Conservation (phyloP, 257 asterid genomes). For the Nyctanthes arbortristis region DNA sequence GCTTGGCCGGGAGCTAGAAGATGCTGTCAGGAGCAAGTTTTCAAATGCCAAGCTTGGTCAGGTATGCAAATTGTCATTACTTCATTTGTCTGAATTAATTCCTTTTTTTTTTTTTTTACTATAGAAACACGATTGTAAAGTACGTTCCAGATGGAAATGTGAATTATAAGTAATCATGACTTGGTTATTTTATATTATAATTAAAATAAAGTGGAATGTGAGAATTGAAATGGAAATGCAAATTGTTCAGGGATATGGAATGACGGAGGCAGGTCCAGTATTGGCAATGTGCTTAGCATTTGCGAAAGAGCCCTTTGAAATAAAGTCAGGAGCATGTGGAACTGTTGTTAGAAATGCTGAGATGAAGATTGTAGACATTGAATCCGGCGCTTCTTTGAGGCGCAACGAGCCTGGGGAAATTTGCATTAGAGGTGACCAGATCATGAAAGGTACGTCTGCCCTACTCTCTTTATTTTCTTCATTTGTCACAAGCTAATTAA, state of each 20-base stretch:
- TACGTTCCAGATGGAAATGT: too few species aligned
- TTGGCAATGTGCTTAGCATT: slow-evolving; percentile 89
- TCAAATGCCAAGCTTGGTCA: slow-evolving; percentile 89
- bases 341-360: slow-evolving; percentile 90
- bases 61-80: slow-evolving; percentile 36
- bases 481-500: not conserved
- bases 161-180: too few species aligned
- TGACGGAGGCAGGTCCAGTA: slow-evolving; percentile 98
- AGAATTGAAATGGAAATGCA: not conserved
- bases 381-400: slow-evolving; percentile 60
- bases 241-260: slow-evolving; percentile 75
- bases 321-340: slow-evolving; percentile 92
- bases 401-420: slow-evolving; percentile 86
- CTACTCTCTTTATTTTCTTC: not conserved
- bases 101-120: too few species aligned
- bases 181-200: too few species aligned
- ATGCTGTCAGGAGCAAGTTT: slow-evolving; percentile 68
- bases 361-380: slow-evolving; percentile 78
- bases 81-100: too few species aligned
- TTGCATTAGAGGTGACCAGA: slow-evolving; percentile 85
- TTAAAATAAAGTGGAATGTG: too few species aligned
- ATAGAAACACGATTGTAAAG: too few species aligned
- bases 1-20: slow-evolving; percentile 92
- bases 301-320: slow-evolving; percentile 76
- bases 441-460: slow-evolving; percentile 75